Conservation (phyloP, 1,284 basidiomycete species). For the Cryptococcus sp. region DNA sequence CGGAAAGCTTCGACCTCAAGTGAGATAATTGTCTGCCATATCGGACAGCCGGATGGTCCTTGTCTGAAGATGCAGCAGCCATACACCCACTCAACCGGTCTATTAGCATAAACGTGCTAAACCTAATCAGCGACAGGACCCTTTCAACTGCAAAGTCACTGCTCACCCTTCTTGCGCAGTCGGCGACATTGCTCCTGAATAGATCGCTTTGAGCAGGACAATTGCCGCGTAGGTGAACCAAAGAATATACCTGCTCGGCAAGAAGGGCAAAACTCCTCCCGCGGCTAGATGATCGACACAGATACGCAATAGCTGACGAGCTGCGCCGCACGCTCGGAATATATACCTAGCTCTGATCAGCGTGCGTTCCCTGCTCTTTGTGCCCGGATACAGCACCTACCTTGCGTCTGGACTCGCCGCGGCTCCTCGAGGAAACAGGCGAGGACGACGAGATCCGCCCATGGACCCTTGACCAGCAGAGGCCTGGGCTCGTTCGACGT, state of each 20-base stretch:
- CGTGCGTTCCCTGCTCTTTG: no score
- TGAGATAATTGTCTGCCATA: conserved; percentile 35
- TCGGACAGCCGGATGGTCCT: conserved; percentile 37
- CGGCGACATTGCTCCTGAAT: conserved; percentile 43
- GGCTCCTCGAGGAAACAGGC: conserved; percentile 40
- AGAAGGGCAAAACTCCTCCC: conserved; percentile 40
- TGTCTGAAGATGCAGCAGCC: conserved; percentile 29
- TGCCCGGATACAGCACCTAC: no score
- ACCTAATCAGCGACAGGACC: not conserved
- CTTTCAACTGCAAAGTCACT: not conserved
- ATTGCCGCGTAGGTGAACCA: conserved; percentile 47
- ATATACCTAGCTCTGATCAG: conserved; percentile 27
- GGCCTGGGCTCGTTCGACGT: conserved; percentile 38
- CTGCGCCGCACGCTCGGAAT: conserved; percentile 42
- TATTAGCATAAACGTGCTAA: conserved; percentile 28
- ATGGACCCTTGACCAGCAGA: conserved; percentile 11
- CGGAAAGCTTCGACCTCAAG: conserved; percentile 27
- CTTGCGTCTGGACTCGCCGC: conserved; percentile 40
- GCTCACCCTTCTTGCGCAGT: conserved; percentile 35
- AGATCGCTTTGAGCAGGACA: conserved; percentile 41
- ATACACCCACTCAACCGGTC: conserved; percentile 37
- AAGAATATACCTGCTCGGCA: conserved; percentile 41
- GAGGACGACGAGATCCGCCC: conserved; percentile 12
- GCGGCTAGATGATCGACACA: conserved; percentile 40
- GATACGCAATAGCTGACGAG: conserved; percentile 37